These are phyloP conservation scores for Alnus glutinosa DNA, from an alignment of 306 rosid species.

Conservation along the genomic window DNA sequence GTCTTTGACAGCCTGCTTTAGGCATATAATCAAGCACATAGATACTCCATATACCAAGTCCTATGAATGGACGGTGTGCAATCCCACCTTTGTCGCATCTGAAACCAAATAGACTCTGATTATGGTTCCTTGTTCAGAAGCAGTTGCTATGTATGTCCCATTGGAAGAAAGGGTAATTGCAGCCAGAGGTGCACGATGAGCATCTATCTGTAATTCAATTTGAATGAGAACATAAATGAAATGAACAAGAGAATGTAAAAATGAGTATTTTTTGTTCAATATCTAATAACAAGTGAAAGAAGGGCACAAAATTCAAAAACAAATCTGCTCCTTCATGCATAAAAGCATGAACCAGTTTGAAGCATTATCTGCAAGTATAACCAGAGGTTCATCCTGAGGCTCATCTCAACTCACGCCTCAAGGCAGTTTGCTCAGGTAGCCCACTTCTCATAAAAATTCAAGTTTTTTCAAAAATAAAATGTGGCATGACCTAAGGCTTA, in stretches of 20 bases:
- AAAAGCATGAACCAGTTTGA: slow-evolving; percentile 20
- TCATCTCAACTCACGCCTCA: neutral
- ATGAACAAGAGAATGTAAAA: slow-evolving; percentile 12
- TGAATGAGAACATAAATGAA: slow-evolving; percentile 18
- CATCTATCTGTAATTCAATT: slow-evolving; percentile 71
- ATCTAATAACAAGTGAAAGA: neutral
- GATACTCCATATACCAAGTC: slow-evolving; percentile 7
- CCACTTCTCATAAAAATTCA: neutral
- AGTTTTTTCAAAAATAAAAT: slow-evolving; percentile 5
- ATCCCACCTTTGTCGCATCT: slow-evolving; percentile 86
- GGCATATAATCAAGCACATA: slow-evolving; percentile 14
- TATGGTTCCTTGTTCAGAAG: slow-evolving; percentile 96
- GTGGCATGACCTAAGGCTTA: slow-evolving; percentile 21
- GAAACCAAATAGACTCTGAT: slow-evolving; percentile 85
- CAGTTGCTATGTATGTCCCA: slow-evolving; percentile 90
- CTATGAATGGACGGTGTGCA: slow-evolving; percentile 12
- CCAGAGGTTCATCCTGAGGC: neutral
- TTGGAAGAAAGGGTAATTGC: slow-evolving; percentile 83
- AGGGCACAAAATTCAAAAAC: slow-evolving; percentile 1
- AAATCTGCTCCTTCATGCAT: neutral
- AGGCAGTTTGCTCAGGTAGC: neutral
- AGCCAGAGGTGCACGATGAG: slow-evolving; percentile 81
- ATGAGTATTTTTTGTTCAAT: neutral
- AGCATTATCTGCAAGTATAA: slow-evolving; percentile 9
- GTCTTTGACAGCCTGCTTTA: neutral